Evolutionary conservation across 148 eudicot species (phyloP), one percentile per base, ranked within the genome.

Genomic region (Linanthus parryae): DNA sequence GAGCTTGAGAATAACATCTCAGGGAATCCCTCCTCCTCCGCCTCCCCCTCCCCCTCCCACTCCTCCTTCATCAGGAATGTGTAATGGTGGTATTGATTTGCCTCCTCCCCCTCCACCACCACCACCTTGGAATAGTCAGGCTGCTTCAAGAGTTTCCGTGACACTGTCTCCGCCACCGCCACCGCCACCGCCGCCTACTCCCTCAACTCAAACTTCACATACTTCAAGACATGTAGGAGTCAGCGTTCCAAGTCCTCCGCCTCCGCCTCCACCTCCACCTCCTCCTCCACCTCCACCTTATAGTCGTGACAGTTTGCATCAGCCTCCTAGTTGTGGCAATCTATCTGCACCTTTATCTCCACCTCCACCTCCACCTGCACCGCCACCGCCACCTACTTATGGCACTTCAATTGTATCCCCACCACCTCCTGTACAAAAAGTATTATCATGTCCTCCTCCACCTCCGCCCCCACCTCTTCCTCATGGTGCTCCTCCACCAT

Each of bases 391-490:
- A 6, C 49, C 66, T 0, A 66, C 63, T 25, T 58, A 68, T 9
- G 36, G 14, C 10, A 24, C 23, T 36, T 14, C 3, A 3, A 17
- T 22, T 10, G 3, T 19, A 2, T 26, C 42, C 20, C 66, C 54
- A 33, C 72, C 75, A 8, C 54, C 64, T 5, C 66, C 39, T 9
- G 29, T 37, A 5, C 35, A 41, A 26, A 6, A n/a, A n/a, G n/a
- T n/a, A n/a, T n/a, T n/a, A n/a, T n/a, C 30, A 15, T 19, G 46
- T 3, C 66, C 79, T 0, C 74, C 74, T 18, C 77, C 78, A 36
- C 74, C 79, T 28, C 73, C 64, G 3, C 69, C 63, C 8, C 71
- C 76, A n/a, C 62, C 63, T 27, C 8, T 33, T 18, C 18, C 21
- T 34, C 45, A 55, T 15, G 29, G 29, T 20, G 53, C 55, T 1